Percentiles rank a stretch among this genome's conserved stretches.
Evolutionary conservation across 306 rosid species (phyloP).

Genomic region (Cucurbita maxima): DNA sequence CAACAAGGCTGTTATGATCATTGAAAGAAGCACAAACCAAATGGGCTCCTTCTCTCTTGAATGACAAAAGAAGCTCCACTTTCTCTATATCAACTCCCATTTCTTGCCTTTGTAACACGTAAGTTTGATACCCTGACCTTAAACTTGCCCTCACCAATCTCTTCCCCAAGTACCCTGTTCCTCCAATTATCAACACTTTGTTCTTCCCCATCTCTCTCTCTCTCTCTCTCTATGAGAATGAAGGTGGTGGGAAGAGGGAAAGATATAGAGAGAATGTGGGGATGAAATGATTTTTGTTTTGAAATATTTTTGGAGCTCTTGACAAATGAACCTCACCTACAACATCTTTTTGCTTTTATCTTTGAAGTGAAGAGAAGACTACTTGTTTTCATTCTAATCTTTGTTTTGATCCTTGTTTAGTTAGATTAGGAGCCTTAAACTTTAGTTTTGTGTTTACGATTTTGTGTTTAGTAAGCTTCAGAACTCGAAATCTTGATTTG

Average conservation of each 20-base stretch:
- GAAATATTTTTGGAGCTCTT: background rate
- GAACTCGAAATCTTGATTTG: too few species aligned
- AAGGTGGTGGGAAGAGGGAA: background rate
- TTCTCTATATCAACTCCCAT: conserved; percentile 58
- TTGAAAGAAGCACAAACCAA: conserved; percentile 33
- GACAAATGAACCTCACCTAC: background rate
- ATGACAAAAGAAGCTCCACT: conserved; percentile 42
- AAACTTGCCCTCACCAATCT: conserved; percentile 61
- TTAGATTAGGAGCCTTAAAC: too few species aligned
- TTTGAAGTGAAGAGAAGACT: background rate
- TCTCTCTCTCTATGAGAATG: background rate
- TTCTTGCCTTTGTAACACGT: conserved; percentile 44
- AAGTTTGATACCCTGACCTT: conserved; percentile 39
- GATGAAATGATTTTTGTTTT: background rate
- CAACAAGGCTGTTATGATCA: conserved; percentile 35
- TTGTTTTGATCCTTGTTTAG: too few species aligned
- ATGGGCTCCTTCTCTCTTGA: conserved; percentile 49
- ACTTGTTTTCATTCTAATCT: background rate
- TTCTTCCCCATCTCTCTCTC: conserved; percentile 17
- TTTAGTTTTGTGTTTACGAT: too few species aligned
- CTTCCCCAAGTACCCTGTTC: conserved; percentile 69
- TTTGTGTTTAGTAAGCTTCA: too few species aligned
- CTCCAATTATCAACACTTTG: conserved; percentile 57
- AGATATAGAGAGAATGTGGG: background rate
- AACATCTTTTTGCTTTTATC: background rate